A percentile compares a stretch with the other conserved stretches of the same genome.
These are phyloP conservation scores for Testicularia cyperi DNA, from an alignment of 1,284 basidiomycete genomes.

Conservation along the genomic window DNA sequence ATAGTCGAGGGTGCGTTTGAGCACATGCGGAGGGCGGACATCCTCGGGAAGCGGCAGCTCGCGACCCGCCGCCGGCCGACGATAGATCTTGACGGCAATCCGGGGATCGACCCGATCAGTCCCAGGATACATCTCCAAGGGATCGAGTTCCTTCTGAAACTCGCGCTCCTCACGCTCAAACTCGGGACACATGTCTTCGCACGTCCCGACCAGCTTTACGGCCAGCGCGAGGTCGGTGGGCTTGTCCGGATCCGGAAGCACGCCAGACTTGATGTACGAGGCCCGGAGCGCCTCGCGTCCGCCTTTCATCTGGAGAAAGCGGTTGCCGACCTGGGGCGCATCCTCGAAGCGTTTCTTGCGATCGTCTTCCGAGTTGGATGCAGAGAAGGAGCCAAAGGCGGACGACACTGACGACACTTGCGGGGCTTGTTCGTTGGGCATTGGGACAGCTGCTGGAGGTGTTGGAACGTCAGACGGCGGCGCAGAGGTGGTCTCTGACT, in stretches of 20 bases:
- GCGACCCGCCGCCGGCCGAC: conserved; percentile 84
- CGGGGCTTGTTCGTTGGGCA: background rate
- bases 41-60: conserved; percentile 83
- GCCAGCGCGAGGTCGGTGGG: conserved; percentile 81
- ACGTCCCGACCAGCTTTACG: conserved; percentile 85
- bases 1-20: conserved; percentile 85
- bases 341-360: conserved; percentile 44
- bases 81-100: conserved; percentile 90
- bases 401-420: background rate
- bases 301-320: conserved; percentile 40
- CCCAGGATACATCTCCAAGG: conserved; percentile 70
- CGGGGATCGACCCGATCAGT: conserved; percentile 74
- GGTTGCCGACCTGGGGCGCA: conserved; percentile 37
- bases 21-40: conserved; percentile 79
- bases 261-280: conserved; percentile 76
- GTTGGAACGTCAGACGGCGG: background rate
- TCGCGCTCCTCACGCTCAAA: conserved; percentile 90
- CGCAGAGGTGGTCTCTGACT: background rate
- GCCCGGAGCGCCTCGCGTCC: conserved; percentile 65
- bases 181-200: conserved; percentile 88
- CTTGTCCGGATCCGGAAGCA: conserved; percentile 80
- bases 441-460: background rate
- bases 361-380: conserved; percentile 15
- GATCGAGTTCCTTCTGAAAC: conserved; percentile 82
- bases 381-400: background rate